Base-by-base conservation (phyloP, 179 eudicot genomes). In the Beta macrorhiza region DNA sequence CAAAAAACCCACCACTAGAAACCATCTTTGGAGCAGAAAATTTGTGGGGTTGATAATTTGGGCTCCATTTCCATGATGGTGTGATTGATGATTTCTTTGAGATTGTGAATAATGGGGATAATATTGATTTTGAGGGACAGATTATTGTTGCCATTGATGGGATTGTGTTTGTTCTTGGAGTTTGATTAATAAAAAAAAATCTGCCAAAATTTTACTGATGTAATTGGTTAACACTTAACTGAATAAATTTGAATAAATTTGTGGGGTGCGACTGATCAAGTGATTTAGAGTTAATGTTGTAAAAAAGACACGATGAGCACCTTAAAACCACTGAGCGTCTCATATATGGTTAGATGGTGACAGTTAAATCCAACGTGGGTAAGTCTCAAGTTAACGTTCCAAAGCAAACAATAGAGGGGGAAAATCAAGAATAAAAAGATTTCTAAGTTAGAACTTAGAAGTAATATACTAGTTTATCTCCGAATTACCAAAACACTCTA, bases 1-100 rank as follows among this genome's bases (percentile, higher is more conserved):
- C 82, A 0, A 59, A 76, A 85, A 37, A 83, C 51, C 90, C 87
- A 84, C 84, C 83, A 81, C 83, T 75, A 16, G 75, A 86, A 82
- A 49, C 85, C 89, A 80, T 75, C 51, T 80, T 88, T 15, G 63
- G 52, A 65, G 75, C 58, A 29, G 68, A 72, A 76, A 82, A 15
- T 53, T 72, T 79, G 75, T 61, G 76, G 55, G 75, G 4, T 1
- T 14, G 78, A 14, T 20, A 53, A 68, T 49, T 55, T 13, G 63
- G 78, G 52, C 15, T 56, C 52, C 58, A 78, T 81, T 78, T 78
- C 29, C 5, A 82, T 63, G 76, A 37, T 51, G 71, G 80, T 7
- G 55, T 7, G 11, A 1, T 61, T 51, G 72, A 65, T 12, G 81
- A 51, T 51, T 82, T 70, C 0, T 51, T 64, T 47, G 74, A 75